Conservation (phyloP, 2,329 filamentous ascomycete genomes). For the Parastagonospora nodorum region DNA sequence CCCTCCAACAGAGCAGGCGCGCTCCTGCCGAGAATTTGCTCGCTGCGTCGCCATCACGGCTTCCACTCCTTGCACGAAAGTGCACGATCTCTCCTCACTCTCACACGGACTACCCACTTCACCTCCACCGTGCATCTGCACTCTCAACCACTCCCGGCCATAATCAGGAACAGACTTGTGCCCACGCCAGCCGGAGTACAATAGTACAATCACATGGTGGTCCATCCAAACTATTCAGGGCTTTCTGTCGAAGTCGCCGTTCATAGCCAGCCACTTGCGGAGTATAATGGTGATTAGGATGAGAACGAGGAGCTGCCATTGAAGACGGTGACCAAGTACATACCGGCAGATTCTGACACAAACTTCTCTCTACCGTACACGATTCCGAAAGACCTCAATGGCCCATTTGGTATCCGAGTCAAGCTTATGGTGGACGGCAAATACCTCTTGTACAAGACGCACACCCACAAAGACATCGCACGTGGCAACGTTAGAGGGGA, state of each 20-base stretch:
- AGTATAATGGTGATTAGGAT: conserved; percentile 8
- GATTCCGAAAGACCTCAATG: conserved; percentile 5
- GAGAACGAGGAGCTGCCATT: neutral
- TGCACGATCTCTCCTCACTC: neutral
- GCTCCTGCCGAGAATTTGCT: neutral
- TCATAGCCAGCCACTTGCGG: conserved; percentile 5
- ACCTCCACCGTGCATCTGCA: too few relatives aligned
- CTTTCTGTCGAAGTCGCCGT: conserved; percentile 15
- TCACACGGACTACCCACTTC: neutral
- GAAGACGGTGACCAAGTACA: conserved; percentile 7
- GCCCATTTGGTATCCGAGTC: conserved; percentile 2
- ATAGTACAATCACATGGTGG: conserved; percentile 11
- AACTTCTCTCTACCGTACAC: conserved; percentile 8
- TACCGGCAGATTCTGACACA: conserved; percentile 4
- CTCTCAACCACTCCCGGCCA: too few relatives aligned
- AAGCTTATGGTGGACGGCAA: conserved; percentile 11
- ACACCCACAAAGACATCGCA: neutral
- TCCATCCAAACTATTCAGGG: conserved; percentile 4
- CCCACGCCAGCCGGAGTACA: neutral
- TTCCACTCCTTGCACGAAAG: too few relatives aligned
- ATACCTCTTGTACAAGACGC: conserved; percentile 1
- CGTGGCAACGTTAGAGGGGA: too few relatives aligned
- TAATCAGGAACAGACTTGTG: too few relatives aligned
- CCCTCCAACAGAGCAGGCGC: neutral
- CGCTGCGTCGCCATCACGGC: too few relatives aligned